Evolutionary conservation across 768 basidiomycete genomes (phyloP), one percentile per base, ranked within the genome.

Genomic region (Mycena belliarum): DNA sequence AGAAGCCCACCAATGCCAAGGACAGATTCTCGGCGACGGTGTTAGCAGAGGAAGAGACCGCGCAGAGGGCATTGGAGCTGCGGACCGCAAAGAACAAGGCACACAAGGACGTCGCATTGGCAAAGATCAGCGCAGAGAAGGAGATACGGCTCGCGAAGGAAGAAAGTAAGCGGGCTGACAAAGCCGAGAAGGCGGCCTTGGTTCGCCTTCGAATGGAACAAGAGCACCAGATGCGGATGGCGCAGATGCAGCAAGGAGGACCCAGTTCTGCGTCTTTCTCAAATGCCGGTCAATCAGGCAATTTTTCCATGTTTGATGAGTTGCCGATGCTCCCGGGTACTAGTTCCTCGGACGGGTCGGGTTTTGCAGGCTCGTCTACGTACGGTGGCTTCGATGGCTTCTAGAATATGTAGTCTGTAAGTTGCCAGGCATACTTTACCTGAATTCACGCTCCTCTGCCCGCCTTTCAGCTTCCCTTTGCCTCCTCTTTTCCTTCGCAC

Each of bases 121-220:
- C 7, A 4, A 35, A 35, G 33, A 35, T 35, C 33, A n/a, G n/a
- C n/a, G n/a, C 9, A 35, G 33, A 35, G 33, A 6, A 14, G 23
- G 11, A 28, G 35, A 4, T 51, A 15, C 4, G 10, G 25, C 6
- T 46, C 29, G 4, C 29, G 14, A 45, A 7, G 37, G 29, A 16
- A 20, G 26, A 15, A 28, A 2, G n/a, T 5, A 48, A 28, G 45
- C 23, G 32, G 57, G 16, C 2, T 20, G 50, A 47, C 15, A 20
- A 47, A 18, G 35, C 6, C 33, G 10, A 16, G 14, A 46, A 43
- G 57, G 15, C 24, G 38, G 50, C 28, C 8, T 32, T 37, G 25
- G 20, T 12, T n/a, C 43, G 76, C 71, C 0, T 45, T 68, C 66
- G 42, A 70, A 72, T 21, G 72, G 70, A 20, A 63, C 63, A 58